Percentiles rank a stretch among this genome's conserved stretches.
These are phyloP conservation scores for Zizania palustris DNA, from an alignment of 202 grass and related monocot species.

Conservation along the genomic window DNA sequence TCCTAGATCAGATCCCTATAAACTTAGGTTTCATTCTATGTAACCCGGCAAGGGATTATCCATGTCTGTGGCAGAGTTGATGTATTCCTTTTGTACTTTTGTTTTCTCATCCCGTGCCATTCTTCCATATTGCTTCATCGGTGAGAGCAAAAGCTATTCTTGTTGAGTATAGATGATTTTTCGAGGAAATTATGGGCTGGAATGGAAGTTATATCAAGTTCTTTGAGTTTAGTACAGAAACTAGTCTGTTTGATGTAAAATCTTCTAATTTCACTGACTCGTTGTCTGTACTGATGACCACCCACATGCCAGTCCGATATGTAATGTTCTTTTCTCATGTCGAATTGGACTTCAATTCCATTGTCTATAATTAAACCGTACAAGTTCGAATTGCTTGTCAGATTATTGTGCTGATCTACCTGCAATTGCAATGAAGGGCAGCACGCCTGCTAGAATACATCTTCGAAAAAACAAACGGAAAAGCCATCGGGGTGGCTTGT, in stretches of 20 bases:
- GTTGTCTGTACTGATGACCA: background rate
- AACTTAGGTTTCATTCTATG: constrained; percentile 27
- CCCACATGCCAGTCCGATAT: too few species aligned
- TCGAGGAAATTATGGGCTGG: background rate
- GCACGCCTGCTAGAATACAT: too few species aligned
- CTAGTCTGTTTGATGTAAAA: background rate
- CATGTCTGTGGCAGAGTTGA: constrained; percentile 35
- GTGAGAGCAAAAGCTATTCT: constrained; percentile 27
- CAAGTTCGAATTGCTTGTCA: background rate
- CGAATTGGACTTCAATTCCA: background rate
- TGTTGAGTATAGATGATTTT: constrained; percentile 25
- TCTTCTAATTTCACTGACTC: background rate
- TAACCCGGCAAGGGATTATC: constrained; percentile 26
- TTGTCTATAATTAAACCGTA: background rate
- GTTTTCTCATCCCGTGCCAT: constrained; percentile 32
- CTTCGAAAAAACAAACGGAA: background rate
- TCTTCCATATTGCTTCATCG: constrained; percentile 25
- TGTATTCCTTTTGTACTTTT: constrained; percentile 37
- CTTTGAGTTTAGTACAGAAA: background rate
- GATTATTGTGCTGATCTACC: background rate
- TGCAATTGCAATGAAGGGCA: too few species aligned
- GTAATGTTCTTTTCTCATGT: background rate
- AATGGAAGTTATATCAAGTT: constrained; percentile 24
- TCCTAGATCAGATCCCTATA: constrained; percentile 35
- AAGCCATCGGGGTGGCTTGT: background rate